Evolutionary conservation across 1,139 yeast species (phyloP), one percentile per base, ranked within the genome.

Genomic region (Kodamaea alishanica): DNA sequence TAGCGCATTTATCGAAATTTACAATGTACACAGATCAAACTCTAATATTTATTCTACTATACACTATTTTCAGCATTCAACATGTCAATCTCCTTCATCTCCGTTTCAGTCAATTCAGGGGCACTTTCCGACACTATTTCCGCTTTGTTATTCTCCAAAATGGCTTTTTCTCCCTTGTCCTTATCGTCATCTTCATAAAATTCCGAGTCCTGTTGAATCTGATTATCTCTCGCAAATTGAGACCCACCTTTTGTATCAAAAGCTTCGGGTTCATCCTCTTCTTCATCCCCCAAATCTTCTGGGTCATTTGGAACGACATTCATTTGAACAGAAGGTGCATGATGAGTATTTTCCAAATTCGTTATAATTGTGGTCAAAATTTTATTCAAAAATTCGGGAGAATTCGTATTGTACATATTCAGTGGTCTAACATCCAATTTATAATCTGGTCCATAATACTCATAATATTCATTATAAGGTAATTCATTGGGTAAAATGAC

Each of bases 401-500:
- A 80, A 65, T 92, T 92, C 40, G 96, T 96, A 63, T 92, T 92
- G 67, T 86, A 88, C 97, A 92, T 90, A 61, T 92, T 92, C 11
- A 95, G 84, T 9, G 97, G 95, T 48, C 97, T 77, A 35, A 92
- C 97, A 56, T 90, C 97, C 41, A 86, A 70, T 58, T 84, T 83
- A 63, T 92, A 90, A 65, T 90, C 97, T 1, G 98, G 98, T 0
- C 97, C 97, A 63, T 85, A 90, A 67, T 90, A 90, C 66, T 90
- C 97, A 65, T 87, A 90, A 67, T 92, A 92, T 61, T 92, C 97
- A 60, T 90, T 90, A 70, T 88, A 90, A 6, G 97, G 97, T 52
- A 90, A 75, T 56, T 90, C 96, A 9, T 80, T 70, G 23, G 89
- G 95, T 48, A 90, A 70, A 20, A 79, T 62, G 45, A 83, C 86